These are phyloP conservation scores for Auriscalpium vulgare DNA, from an alignment of 768 basidiomycete species.

Conservation along the genomic window DNA sequence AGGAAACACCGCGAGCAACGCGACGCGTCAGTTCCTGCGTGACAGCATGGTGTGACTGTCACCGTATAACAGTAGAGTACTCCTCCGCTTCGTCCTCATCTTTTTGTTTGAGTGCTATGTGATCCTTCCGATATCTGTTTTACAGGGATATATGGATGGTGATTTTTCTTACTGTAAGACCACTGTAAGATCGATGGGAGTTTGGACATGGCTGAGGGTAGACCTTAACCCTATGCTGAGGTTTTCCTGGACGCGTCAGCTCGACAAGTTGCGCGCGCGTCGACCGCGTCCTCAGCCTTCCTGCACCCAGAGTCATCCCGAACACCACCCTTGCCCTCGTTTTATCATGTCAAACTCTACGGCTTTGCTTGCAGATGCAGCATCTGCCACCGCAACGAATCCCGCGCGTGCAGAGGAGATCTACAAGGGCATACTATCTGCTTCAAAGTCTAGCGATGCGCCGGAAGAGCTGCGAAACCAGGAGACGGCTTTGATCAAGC, in stretches of 20 bases:
- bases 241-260: slow-evolving; percentile 8
- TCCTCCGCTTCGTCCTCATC: neutral
- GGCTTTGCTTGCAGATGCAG: slow-evolving; percentile 51
- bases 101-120: neutral
- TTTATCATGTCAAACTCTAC: slow-evolving; percentile 25
- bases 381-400: slow-evolving; percentile 34
- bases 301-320: neutral
- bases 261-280: neutral
- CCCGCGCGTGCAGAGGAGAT: slow-evolving; percentile 61
- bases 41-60: neutral
- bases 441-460: slow-evolving; percentile 32
- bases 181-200: neutral
- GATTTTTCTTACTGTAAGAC: too few species aligned
- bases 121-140: neutral
- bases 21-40: slow-evolving; percentile 27
- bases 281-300: neutral
- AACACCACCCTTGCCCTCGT: neutral
- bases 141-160: too few species aligned
- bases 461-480: slow-evolving; percentile 68
- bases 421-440: slow-evolving; percentile 61
- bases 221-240: slow-evolving; percentile 10
- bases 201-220: neutral
- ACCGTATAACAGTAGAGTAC: neutral
- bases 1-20: slow-evolving; percentile 5
- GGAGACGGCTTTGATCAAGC: slow-evolving; percentile 75